Conservation (phyloP, 768 basidiomycete species). For the Mycena floridula region DNA sequence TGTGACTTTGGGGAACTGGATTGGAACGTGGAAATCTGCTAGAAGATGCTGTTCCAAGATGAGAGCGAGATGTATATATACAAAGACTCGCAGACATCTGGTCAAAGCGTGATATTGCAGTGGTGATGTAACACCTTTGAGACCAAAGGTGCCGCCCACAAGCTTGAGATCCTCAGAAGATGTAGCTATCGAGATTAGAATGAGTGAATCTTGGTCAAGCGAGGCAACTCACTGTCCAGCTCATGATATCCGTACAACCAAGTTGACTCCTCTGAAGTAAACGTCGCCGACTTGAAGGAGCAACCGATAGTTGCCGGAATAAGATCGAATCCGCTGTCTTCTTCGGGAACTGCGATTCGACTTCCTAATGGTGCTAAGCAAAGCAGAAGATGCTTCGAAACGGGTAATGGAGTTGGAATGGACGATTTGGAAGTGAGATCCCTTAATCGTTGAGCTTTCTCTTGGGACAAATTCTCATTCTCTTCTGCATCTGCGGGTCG, state of each 20-base stretch:
- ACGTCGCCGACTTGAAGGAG: constrained; percentile 35
- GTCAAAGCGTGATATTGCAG: constrained; percentile 37
- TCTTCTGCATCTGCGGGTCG: background rate
- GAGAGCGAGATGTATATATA: constrained; percentile 52
- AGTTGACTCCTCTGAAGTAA: constrained; percentile 26
- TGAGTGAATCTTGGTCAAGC: no score
- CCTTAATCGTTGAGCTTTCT: constrained; percentile 19
- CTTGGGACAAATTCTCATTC: constrained; percentile 7
- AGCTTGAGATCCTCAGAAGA: no score
- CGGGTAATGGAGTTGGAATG: constrained; percentile 18
- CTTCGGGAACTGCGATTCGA: constrained; percentile 19
- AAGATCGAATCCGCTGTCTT: constrained; percentile 36
- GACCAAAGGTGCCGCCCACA: constrained; percentile 58
- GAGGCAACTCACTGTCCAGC: constrained; percentile 47
- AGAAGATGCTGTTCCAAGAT: constrained; percentile 58
- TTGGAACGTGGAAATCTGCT: constrained; percentile 39
- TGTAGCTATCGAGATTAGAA: no score
- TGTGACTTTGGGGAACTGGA: constrained; percentile 34
- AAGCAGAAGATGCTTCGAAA: constrained; percentile 42
- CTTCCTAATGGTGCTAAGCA: constrained; percentile 38
- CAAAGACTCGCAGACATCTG: constrained; percentile 42
- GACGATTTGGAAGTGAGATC: constrained; percentile 18
- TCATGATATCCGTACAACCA: constrained; percentile 47
- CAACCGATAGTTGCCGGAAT: constrained; percentile 35
- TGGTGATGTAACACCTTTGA: constrained; percentile 39